A percentile compares a stretch with the other conserved stretches of the same genome.
These are phyloP conservation scores for Jatropha multifida DNA, from an alignment of 441 rosid species.

Conservation along the genomic window DNA sequence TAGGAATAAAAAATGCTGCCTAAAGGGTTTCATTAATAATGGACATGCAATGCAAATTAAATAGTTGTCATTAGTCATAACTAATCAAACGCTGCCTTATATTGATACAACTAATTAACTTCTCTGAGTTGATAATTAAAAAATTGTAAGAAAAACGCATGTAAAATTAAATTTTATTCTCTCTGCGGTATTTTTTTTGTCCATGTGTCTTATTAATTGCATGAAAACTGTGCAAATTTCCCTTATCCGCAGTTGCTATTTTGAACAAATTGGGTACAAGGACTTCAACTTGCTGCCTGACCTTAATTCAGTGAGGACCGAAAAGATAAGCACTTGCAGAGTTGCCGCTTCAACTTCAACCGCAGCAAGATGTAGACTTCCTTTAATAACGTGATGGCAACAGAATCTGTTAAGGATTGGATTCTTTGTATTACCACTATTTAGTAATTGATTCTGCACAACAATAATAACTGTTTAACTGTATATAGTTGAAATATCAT, in stretches of 20 bases:
- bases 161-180: not conserved
- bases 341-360: not conserved
- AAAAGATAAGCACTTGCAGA: not conserved
- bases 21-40: not conserved
- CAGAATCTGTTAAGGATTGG: not conserved
- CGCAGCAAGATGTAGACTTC: not conserved
- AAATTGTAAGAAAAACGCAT: not conserved
- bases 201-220: not conserved
- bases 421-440: not conserved
- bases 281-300: not conserved
- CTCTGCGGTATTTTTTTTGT: no score
- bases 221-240: not conserved
- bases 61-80: not conserved
- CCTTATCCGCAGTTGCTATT: not conserved
- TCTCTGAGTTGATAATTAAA: not conserved
- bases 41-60: not conserved
- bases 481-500: not conserved
- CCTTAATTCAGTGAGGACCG: not conserved
- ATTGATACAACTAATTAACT: not conserved
- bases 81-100: constrained; percentile 7
- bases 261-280: not conserved
- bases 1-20: constrained; percentile 9
- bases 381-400: not conserved
- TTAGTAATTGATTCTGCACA: not conserved
- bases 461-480: not conserved